Evolutionary conservation across 441 rosid genomes (phyloP).

Genomic region (Theobroma grandiflorum): DNA sequence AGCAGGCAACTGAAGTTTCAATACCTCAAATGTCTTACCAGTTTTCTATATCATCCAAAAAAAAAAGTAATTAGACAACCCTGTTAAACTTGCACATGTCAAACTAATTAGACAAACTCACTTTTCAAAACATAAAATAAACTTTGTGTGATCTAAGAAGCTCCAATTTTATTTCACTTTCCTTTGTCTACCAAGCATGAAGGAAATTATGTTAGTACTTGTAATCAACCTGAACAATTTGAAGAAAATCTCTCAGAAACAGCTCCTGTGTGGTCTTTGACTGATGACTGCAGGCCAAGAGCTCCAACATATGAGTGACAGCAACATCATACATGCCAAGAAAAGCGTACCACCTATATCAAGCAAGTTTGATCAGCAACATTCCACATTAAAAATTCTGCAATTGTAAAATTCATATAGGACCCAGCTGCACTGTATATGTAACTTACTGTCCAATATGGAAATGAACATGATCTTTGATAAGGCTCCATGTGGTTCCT

Average conservation of each 20-base stretch:
- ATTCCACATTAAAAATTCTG: constrained; percentile 27
- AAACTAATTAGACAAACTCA: constrained; percentile 16
- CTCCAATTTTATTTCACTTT: constrained; percentile 5
- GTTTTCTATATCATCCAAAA: constrained; percentile 71
- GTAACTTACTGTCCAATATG: constrained; percentile 95
- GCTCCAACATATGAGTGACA: constrained; percentile 80
- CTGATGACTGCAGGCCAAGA: constrained; percentile 88
- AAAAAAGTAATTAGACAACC: constrained; percentile 11
- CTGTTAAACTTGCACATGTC: not conserved
- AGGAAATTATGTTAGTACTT: constrained; percentile 20
- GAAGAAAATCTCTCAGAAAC: constrained; percentile 84
- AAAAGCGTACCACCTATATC: constrained; percentile 86
- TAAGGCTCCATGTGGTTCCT: constrained; percentile 89
- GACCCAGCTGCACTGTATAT: constrained; percentile 30
- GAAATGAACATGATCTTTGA: constrained; percentile 97
- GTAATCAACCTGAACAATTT: constrained; percentile 72
- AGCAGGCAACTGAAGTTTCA: constrained; percentile 81
- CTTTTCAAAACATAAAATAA: constrained; percentile 10
- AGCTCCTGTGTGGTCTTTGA: constrained; percentile 92
- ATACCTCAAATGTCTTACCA: constrained; percentile 81
- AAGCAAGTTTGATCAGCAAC: constrained; percentile 33
- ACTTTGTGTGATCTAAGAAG: constrained; percentile 10
- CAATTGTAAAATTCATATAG: constrained; percentile 24
- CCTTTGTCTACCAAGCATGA: constrained; percentile 30
- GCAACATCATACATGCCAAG: constrained; percentile 97